phyloP scores from a whole-genome alignment of 1,284 basidiomycete species.

The Gymnopus androsaceus region DNA sequence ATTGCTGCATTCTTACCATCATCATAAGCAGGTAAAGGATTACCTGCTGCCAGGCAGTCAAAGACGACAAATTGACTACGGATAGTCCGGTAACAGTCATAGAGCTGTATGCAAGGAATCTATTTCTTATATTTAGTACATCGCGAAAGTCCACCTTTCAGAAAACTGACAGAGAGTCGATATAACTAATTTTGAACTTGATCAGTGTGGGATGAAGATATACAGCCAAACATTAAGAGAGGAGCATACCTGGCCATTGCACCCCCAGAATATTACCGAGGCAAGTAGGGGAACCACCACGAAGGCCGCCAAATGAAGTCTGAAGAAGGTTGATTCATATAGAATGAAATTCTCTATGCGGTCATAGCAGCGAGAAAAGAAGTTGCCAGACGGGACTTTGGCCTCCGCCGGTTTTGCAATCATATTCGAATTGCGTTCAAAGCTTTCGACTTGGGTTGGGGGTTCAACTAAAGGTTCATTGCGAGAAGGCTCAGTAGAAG shows the following conservation, averaged over 20 bases:
- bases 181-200: constrained; percentile 47
- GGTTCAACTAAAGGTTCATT: too few species aligned
- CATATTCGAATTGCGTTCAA: too few species aligned
- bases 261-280: constrained; percentile 58
- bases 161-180: constrained; percentile 66
- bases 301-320: constrained; percentile 58
- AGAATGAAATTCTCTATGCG: constrained; percentile 9
- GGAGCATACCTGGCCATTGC: constrained; percentile 54
- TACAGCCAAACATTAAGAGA: too few species aligned
- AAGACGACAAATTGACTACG: constrained; percentile 52
- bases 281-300: constrained; percentile 57
- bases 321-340: constrained; percentile 50
- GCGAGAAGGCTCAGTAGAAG: too few species aligned
- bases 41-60: constrained; percentile 59
- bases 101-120: constrained; percentile 63
- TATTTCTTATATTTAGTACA: too few species aligned
- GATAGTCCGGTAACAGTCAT: constrained; percentile 63
- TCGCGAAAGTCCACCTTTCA: too few species aligned
- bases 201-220: too few species aligned
- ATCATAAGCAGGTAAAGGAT: constrained; percentile 56
- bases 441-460: too few species aligned
- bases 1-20: constrained; percentile 48
- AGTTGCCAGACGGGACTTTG: constrained; percentile 2
- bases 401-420: background rate
- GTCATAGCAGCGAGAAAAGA: constrained; percentile 5